A percentile compares a stretch with the other conserved stretches of the same genome.
phyloP scores from a whole-genome alignment of 1,139 yeast genomes.

The Blastobotrys ciferrii region DNA sequence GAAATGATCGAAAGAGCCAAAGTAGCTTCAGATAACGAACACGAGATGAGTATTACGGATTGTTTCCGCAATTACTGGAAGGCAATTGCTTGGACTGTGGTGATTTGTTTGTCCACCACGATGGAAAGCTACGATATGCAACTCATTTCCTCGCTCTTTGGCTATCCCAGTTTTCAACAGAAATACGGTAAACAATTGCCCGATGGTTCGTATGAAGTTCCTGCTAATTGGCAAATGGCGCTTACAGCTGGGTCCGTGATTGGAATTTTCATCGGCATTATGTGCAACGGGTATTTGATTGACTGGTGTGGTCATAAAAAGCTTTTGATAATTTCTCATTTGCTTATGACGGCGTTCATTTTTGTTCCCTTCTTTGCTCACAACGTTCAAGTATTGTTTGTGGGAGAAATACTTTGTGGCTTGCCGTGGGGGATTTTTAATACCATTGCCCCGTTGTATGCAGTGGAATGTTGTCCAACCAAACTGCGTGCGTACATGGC shows the following conservation, averaged over 20 bases:
- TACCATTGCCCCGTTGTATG: conserved; percentile 46
- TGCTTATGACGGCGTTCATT: conserved; percentile 34
- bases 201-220: conserved; percentile 32
- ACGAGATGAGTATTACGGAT: neutral
- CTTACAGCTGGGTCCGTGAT: conserved; percentile 40
- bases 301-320: conserved; percentile 50
- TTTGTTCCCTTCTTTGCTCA: conserved; percentile 47
- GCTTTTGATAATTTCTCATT: conserved; percentile 40
- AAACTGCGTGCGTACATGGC: conserved; percentile 46
- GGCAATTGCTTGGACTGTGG: conserved; percentile 45
- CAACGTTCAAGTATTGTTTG: conserved; percentile 38
- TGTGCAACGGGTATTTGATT: neutral
- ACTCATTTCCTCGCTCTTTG: conserved; percentile 42
- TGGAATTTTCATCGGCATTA: conserved; percentile 43
- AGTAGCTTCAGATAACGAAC: neutral
- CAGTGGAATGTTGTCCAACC: conserved; percentile 48
- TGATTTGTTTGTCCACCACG: conserved; percentile 42
- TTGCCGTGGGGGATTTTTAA: conserved; percentile 49
- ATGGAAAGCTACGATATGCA: conserved; percentile 50
- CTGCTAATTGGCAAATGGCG: conserved; percentile 49
- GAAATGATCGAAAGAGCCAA: neutral
- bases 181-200: conserved; percentile 32
- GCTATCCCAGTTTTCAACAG: conserved; percentile 41
- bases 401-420: conserved; percentile 47
- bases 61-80: conserved; percentile 30